Percentiles rank a stretch among this genome's conserved stretches.
phyloP scores from a whole-genome alignment of 192 early-diverging fungal species.

The Podila verticillata region DNA sequence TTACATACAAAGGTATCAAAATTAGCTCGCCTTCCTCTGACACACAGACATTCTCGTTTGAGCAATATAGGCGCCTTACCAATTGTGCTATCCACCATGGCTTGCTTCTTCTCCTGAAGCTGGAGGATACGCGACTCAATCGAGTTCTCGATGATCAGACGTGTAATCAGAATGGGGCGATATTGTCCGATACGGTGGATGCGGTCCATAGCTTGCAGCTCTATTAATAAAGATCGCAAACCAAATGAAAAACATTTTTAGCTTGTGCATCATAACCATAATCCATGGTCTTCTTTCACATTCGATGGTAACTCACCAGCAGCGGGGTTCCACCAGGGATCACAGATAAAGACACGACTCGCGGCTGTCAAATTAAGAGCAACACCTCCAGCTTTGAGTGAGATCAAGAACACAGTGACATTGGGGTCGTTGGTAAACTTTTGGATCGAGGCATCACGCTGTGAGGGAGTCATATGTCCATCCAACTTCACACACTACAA shows the following conservation, averaged over 20 bases:
- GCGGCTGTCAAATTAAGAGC: conserved; percentile 95
- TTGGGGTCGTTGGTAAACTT: conserved; percentile 80
- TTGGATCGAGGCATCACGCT: conserved; percentile 76
- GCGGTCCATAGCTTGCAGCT: conserved; percentile 94
- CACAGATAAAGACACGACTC: conserved; percentile 78
- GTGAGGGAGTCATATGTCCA: conserved; percentile 86
- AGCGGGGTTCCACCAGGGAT: conserved; percentile 73
- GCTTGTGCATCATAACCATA: too few relatives aligned
- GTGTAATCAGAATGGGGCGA: conserved; percentile 88
- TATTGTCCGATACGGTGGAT: conserved; percentile 94
- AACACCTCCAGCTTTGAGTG: conserved; percentile 92
- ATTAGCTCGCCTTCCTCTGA: neutral
- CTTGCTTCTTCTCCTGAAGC: conserved; percentile 94
- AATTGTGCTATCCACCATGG: conserved; percentile 88
- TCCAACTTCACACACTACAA: conserved; percentile 77
- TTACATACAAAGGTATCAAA: neutral
- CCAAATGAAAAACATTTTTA: too few relatives aligned
- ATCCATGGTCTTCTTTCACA: neutral
- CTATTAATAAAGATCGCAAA: conserved; percentile 34
- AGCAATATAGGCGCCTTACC: conserved; percentile 55
- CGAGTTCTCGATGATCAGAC: conserved; percentile 92
- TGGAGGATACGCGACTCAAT: conserved; percentile 92
- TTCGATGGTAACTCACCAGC: conserved; percentile 13
- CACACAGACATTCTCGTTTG: neutral
- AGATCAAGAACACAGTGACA: conserved; percentile 90